Evolutionary conservation across 2,329 filamentous ascomycete genomes (phyloP).

Genomic region (Knoxdaviesia capensis): DNA sequence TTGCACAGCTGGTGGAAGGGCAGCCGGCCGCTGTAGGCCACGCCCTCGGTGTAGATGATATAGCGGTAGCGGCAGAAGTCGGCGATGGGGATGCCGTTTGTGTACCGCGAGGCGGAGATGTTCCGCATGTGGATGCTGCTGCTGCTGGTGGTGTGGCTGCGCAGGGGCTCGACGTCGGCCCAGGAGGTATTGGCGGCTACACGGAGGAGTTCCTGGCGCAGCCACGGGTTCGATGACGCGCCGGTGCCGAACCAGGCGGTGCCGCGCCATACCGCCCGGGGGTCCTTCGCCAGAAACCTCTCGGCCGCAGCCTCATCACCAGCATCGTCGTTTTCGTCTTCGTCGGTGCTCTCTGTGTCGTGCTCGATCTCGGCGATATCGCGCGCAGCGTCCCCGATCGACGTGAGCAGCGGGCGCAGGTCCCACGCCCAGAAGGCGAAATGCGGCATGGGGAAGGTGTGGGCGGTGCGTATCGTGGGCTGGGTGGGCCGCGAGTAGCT

Average conservation of each 20-base stretch:
- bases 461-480: constrained; percentile 11
- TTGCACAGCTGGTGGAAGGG: constrained; percentile 29
- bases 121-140: too few relatives aligned
- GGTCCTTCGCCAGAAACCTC: constrained; percentile 13
- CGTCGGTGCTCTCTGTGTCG: too few relatives aligned
- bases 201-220: constrained; percentile 19
- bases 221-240: constrained; percentile 13
- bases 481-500: constrained; percentile 25
- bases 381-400: constrained; percentile 16
- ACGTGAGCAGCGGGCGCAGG: constrained; percentile 23
- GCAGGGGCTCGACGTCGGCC: constrained; percentile 25
- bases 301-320: not conserved
- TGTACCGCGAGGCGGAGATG: constrained; percentile 9
- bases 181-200: constrained; percentile 16
- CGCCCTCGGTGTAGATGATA: constrained; percentile 30
- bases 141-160: constrained; percentile 12
- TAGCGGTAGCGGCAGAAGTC: constrained; percentile 31
- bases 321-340: too few relatives aligned
- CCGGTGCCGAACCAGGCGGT: constrained; percentile 27
- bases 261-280: constrained; percentile 28
- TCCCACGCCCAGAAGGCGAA: constrained; percentile 35
- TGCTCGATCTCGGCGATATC: constrained; percentile 18
- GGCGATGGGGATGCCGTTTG: constrained; percentile 24
- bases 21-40: constrained; percentile 31
- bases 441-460: constrained; percentile 31